Percentiles rank a stretch among this genome's conserved stretches.
phyloP scores from a whole-genome alignment of 257 asterid genomes.

The Fraxinus pennsylvanica region DNA sequence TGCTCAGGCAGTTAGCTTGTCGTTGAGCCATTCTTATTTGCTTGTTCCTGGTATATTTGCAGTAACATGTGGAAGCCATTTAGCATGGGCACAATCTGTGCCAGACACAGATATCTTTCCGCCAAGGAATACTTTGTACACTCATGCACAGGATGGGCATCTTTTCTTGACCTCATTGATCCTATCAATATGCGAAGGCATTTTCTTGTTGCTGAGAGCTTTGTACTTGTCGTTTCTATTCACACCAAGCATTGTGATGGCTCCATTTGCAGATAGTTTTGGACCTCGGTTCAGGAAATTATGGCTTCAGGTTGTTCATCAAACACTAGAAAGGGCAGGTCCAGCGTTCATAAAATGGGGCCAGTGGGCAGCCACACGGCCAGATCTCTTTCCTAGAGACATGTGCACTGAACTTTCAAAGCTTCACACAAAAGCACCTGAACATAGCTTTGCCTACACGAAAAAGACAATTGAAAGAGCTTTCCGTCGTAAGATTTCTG shows the following conservation, averaged over 20 bases:
- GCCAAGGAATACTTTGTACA: constrained; percentile 49
- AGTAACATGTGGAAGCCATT: constrained; percentile 51
- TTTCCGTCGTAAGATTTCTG: constrained; percentile 65
- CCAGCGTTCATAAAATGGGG: constrained; percentile 99
- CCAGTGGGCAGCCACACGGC: constrained; percentile 99
- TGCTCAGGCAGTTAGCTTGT: constrained; percentile 86
- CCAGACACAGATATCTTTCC: constrained; percentile 40
- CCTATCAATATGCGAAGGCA: constrained; percentile 49
- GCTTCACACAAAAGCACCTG: constrained; percentile 92
- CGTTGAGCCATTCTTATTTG: constrained; percentile 58
- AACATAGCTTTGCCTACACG: constrained; percentile 80
- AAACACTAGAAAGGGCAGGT: constrained; percentile 86
- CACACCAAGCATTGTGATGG: constrained; percentile 83
- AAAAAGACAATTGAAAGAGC: constrained; percentile 71
- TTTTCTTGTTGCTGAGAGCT: constrained; percentile 66
- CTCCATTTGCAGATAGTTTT: constrained; percentile 82
- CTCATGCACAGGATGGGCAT: constrained; percentile 70
- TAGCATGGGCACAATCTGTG: constrained; percentile 55
- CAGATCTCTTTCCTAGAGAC: constrained; percentile 86
- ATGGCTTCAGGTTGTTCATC: constrained; percentile 87
- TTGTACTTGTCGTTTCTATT: constrained; percentile 64
- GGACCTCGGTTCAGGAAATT: constrained; percentile 68
- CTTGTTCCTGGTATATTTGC: constrained; percentile 73
- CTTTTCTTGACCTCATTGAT: constrained; percentile 45
- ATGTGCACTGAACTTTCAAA: constrained; percentile 81